These are phyloP conservation scores for Inonotus hispidus DNA, from an alignment of 1,284 basidiomycete genomes.

Conservation along the genomic window DNA sequence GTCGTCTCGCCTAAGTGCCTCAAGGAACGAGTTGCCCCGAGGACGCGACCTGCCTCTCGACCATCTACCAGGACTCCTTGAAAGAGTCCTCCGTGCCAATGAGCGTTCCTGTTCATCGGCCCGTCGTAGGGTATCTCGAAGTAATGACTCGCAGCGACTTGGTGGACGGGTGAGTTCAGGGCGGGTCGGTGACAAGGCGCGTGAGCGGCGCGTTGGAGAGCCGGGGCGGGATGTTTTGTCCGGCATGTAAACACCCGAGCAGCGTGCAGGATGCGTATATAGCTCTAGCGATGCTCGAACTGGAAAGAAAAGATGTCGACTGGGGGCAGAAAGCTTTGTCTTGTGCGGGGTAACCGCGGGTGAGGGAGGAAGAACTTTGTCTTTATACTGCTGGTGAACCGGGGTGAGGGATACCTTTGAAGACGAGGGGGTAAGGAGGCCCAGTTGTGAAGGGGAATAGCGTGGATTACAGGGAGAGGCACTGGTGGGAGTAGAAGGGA, in stretches of 20 bases:
- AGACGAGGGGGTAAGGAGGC: slow-evolving; percentile 11
- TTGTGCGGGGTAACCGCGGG: slow-evolving; percentile 1
- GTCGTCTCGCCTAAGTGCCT: slow-evolving; percentile 2
- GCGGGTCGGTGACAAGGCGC: slow-evolving; percentile 12
- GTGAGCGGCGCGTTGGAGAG: slow-evolving; percentile 9
- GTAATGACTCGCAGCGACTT: slow-evolving; percentile 46
- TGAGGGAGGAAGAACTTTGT: background rate
- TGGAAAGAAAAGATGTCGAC: slow-evolving; percentile 9
- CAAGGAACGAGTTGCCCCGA: slow-evolving; percentile 12
- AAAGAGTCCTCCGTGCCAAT: slow-evolving; percentile 16
- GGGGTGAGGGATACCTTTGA: slow-evolving; percentile 14
- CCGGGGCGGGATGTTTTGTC: slow-evolving; percentile 6
- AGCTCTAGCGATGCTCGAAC: slow-evolving; percentile 9
- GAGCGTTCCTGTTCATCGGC: slow-evolving; percentile 38
- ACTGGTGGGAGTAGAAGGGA: slow-evolving; percentile 4
- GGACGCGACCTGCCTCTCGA: slow-evolving; percentile 18
- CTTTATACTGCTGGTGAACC: background rate
- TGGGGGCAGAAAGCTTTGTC: slow-evolving; percentile 6
- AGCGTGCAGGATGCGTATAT: slow-evolving; percentile 5
- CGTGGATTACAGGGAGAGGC: background rate
- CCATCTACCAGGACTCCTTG: slow-evolving; percentile 17
- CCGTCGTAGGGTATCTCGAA: slow-evolving; percentile 50
- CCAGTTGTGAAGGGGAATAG: background rate
- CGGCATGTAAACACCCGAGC: background rate
- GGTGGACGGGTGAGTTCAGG: slow-evolving; percentile 12